Evolutionary conservation across 1,139 yeast genomes (phyloP), one percentile per base, ranked within the genome.

Genomic region (Taphrina sp.): DNA sequence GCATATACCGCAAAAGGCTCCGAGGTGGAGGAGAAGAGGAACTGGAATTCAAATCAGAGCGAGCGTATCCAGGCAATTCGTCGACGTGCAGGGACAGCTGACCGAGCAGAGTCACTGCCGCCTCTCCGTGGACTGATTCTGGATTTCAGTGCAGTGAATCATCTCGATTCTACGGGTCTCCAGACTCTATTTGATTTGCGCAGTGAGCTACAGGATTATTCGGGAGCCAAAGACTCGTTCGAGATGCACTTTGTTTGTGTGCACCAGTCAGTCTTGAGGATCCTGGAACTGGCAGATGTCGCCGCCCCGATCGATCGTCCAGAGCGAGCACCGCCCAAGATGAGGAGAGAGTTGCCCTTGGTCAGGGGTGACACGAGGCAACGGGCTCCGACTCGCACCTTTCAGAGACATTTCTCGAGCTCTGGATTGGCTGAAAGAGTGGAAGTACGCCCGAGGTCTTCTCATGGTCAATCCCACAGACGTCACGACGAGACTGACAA

Each of bases 111-210:
- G 63, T 64, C 69, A 1, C 76, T 94, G 65, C 95, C 96, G 10
- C 58, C 77, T 3, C 73, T 89, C 60, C 77, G 82, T 61, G 76
- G 89, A 5, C 69, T 89, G 17, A 94, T 88, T 62, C 76, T 88
- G 62, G 97, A 89, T 70, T 84, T 90, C 66, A 78, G 89, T 3
- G 77, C 83, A 55, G 90, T 86, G 36, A 77, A 89, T 0, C 82
- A 81, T 47, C 72, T 82, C 46, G 97, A 89, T 70, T 78, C 87
- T 5, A 85, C 96, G 1, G 83, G 92, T 43, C 74, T 88, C 38
- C 95, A 88, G 70, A 76, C 85, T 1, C 73, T 89, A 59, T 81
- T 83, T 55, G 97, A 89, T 68, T 74, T 86, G 64, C 76, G 86
- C 63, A 83, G 82, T 62, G 82, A 88, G 7, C 70, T 87, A 58